phyloP scores from a whole-genome alignment of 306 rosid species.

The Pterocarpus santalinus region DNA sequence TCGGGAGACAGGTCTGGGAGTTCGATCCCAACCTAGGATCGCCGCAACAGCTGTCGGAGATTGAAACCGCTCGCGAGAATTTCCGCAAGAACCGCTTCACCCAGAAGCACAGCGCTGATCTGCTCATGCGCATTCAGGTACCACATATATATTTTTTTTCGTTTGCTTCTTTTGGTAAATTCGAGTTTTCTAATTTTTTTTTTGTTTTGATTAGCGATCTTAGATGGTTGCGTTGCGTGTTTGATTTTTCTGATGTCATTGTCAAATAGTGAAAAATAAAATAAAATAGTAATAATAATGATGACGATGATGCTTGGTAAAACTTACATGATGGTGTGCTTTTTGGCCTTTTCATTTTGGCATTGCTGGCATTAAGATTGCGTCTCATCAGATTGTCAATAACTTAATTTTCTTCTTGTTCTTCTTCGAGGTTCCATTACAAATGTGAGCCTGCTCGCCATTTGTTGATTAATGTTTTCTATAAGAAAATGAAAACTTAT shows the following conservation, averaged over 20 bases:
- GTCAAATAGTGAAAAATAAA: not conserved
- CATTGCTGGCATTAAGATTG: not conserved
- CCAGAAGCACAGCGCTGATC: conserved; percentile 79
- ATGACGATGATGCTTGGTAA: not conserved
- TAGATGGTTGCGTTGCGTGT: not conserved
- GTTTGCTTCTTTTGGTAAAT: not conserved
- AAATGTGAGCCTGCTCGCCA: not conserved
- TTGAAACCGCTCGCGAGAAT: conserved; percentile 64
- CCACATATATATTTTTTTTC: not conserved
- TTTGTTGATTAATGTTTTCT: not conserved
- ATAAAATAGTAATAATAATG: not conserved
- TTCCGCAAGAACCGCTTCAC: conserved; percentile 62
- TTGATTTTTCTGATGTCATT: not conserved
- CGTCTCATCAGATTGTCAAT: no score
- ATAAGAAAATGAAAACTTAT: not conserved
- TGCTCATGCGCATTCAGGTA: conserved; percentile 87
- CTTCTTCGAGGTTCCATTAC: not conserved
- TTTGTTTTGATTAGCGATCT: not conserved
- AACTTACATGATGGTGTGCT: not conserved
- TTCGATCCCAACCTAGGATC: conserved; percentile 71
- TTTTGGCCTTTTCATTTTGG: not conserved
- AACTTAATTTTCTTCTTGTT: not conserved
- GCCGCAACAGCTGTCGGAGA: conserved; percentile 54
- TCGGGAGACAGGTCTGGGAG: conserved; percentile 88
- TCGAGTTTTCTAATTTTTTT: not conserved